These are phyloP conservation scores for Claviceps pazoutovae DNA, from an alignment of 2,329 filamentous ascomycete genomes.

Conservation along the genomic window DNA sequence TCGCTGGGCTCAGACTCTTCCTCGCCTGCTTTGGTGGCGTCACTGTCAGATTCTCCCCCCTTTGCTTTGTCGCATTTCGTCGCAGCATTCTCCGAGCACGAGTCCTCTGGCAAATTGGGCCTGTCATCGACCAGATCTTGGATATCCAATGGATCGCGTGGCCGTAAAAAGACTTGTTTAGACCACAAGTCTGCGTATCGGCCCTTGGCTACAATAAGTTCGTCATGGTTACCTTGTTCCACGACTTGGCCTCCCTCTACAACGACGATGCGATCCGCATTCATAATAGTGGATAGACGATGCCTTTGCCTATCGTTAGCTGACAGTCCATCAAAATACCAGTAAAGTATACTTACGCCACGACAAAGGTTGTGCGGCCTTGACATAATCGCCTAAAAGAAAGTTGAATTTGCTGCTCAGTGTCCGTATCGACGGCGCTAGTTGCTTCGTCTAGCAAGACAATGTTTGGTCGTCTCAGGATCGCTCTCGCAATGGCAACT, in stretches of 20 bases:
- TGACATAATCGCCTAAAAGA: conserved; percentile 44
- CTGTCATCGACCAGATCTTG: conserved; percentile 6
- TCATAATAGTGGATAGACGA: conserved; percentile 56
- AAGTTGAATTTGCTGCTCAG: conserved; percentile 47
- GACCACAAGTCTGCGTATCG: conserved; percentile 53
- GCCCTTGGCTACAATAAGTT: conserved; percentile 42
- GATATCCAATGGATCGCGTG: conserved; percentile 23
- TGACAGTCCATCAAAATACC: too few species aligned
- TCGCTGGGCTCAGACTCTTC: conserved; percentile 13
- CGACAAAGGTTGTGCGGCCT: conserved; percentile 51
- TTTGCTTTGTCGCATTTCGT: conserved; percentile 19
- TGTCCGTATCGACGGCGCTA: conserved; percentile 32
- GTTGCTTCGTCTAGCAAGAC: conserved; percentile 35
- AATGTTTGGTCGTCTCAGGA: conserved; percentile 15
- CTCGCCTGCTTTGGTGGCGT: conserved; percentile 9
- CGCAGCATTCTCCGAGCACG: conserved; percentile 22
- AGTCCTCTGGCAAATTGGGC: conserved; percentile 21
- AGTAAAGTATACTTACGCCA: conserved; percentile 34
- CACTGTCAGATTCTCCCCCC: conserved; percentile 11
- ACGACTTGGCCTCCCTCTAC: conserved; percentile 47
- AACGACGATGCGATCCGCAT: conserved; percentile 53
- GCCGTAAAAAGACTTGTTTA: conserved; percentile 42
- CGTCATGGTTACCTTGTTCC: conserved; percentile 49
- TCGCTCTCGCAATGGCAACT: conserved; percentile 30
- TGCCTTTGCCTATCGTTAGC: conserved; percentile 30